These are phyloP conservation scores for Populus hybrid DNA, from an alignment of 441 rosid genomes.

Conservation along the genomic window DNA sequence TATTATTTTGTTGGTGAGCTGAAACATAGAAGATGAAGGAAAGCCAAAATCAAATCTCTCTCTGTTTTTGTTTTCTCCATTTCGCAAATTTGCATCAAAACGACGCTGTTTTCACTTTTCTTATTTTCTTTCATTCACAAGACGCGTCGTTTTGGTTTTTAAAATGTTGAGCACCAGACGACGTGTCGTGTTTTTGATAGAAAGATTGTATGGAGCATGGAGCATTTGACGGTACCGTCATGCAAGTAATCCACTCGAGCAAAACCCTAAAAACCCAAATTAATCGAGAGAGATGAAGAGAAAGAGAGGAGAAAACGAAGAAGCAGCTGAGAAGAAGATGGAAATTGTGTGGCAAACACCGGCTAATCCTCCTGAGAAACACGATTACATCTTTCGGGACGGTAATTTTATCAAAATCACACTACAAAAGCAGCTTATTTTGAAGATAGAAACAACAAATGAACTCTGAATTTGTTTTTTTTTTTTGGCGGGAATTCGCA, in stretches of 20 bases:
- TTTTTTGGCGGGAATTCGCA: conserved; percentile 33
- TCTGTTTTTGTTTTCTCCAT: background rate
- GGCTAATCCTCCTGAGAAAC: conserved; percentile 52
- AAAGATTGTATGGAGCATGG: background rate
- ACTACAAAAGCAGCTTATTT: background rate
- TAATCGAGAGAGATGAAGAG: conserved; percentile 14
- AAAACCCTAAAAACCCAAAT: background rate
- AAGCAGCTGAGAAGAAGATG: conserved; percentile 22
- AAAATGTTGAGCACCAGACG: background rate
- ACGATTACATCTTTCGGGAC: conserved; percentile 63
- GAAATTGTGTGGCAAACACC: conserved; percentile 65
- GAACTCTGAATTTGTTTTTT: background rate
- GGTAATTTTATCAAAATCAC: conserved; percentile 31
- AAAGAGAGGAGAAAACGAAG: conserved; percentile 27
- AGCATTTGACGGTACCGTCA: background rate
- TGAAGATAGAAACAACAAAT: background rate
- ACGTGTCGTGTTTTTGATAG: background rate
- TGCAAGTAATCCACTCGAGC: background rate
- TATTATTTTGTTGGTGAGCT: conserved; percentile 29
- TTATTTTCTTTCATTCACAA: background rate
- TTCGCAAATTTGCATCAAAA: background rate
- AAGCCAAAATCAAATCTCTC: background rate
- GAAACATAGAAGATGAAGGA: conserved; percentile 27
- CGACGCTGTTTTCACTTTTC: conserved; percentile 14
- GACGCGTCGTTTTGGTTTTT: conserved; percentile 12